Percentiles rank a stretch among this genome's conserved stretches.
These are phyloP conservation scores for Bonia amplexicaulis DNA, from an alignment of 176 grass and related monocot species.

Conservation along the genomic window DNA sequence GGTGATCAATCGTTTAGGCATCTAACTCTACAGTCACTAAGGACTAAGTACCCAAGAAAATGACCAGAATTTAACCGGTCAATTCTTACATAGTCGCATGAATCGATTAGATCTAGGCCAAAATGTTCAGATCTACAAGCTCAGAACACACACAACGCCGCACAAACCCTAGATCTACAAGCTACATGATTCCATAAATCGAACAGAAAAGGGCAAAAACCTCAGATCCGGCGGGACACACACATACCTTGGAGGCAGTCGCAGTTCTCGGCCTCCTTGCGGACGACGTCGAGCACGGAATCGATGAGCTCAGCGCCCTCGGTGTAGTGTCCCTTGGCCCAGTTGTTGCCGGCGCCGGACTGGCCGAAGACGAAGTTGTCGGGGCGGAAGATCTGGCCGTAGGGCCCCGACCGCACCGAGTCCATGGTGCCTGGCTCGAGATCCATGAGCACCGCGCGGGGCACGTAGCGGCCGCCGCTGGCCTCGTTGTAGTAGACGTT, in stretches of 20 bases:
- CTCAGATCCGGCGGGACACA: conserved; percentile 9
- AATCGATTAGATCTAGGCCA: background rate
- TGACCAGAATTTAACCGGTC: background rate
- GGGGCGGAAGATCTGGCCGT: conserved; percentile 85
- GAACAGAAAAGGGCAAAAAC: background rate
- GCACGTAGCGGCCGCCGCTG: conserved; percentile 69
- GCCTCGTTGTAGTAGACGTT: conserved; percentile 99
- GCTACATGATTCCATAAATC: background rate
- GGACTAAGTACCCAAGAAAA: background rate
- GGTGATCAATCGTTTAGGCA: background rate
- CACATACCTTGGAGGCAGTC: conserved; percentile 81
- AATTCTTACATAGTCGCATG: background rate
- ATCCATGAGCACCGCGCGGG: conserved; percentile 91
- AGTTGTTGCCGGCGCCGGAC: conserved; percentile 90
- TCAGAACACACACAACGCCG: background rate
- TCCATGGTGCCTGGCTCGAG: conserved; percentile 96
- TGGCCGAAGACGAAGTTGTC: conserved; percentile 98
- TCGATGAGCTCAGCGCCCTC: conserved; percentile 90
- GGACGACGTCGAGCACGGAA: conserved; percentile 78
- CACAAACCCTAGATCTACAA: conserved; percentile 27
- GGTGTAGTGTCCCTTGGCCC: conserved; percentile 88
- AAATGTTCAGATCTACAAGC: conserved; percentile 18
- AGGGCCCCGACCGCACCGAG: conserved; percentile 63
- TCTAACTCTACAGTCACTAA: too few species aligned
- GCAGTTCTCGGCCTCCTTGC: conserved; percentile 96